phyloP scores from a whole-genome alignment of 768 basidiomycete species.

The Glaciozyma antarctica region DNA sequence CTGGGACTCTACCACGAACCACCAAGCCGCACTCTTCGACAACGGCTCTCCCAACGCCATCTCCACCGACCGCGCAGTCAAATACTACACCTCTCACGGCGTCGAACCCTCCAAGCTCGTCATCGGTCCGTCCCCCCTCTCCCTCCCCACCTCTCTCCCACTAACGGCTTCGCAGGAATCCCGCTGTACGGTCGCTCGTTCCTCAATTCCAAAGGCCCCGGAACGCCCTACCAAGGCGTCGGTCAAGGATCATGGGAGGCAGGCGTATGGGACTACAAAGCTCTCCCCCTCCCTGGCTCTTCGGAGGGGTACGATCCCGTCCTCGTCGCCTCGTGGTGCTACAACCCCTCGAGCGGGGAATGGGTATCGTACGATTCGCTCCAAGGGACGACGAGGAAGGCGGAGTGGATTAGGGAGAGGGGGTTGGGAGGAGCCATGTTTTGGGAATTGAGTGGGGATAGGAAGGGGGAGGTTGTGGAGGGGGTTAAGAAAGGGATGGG shows the following conservation, averaged over 20 bases:
- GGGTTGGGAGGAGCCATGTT: constrained; percentile 82
- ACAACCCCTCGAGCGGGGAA: constrained; percentile 63
- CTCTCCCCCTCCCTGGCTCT: constrained; percentile 66
- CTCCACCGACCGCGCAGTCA: constrained; percentile 45
- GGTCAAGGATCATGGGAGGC: constrained; percentile 88
- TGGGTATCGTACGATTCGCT: constrained; percentile 76
- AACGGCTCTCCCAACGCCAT: constrained; percentile 46
- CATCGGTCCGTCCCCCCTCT: constrained; percentile 45
- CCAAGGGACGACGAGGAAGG: constrained; percentile 47
- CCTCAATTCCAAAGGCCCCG: constrained; percentile 71
- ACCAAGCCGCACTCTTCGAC: constrained; percentile 79
- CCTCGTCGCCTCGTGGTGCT: constrained; percentile 69
- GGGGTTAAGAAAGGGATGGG: constrained; percentile 54
- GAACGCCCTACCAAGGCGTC: constrained; percentile 64
- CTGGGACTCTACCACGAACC: constrained; percentile 44
- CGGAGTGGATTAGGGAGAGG: constrained; percentile 59
- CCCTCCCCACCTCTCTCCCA: too few relatives aligned
- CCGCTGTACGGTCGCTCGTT: constrained; percentile 93
- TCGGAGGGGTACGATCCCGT: constrained; percentile 57
- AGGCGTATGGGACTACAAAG: constrained; percentile 73
- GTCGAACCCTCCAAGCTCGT: constrained; percentile 71
- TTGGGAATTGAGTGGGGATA: constrained; percentile 87
- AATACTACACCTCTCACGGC: constrained; percentile 62
- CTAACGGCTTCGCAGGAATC: constrained; percentile 45
- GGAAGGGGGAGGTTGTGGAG: constrained; percentile 55